Base-by-base conservation (phyloP, 768 basidiomycete species). In the Russula brevipes region DNA sequence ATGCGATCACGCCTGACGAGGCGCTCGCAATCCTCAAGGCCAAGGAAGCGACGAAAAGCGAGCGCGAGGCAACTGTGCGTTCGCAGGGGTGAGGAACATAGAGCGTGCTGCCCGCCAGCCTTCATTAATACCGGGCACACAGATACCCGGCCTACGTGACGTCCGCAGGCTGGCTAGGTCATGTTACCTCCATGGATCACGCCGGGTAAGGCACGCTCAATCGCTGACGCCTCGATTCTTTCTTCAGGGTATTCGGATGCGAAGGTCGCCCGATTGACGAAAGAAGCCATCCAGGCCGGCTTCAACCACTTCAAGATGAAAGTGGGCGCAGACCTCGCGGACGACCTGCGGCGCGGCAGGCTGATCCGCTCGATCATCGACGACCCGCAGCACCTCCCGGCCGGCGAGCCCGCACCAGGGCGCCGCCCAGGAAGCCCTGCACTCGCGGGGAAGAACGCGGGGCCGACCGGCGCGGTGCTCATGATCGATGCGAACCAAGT, bases 301-400 rank as follows among this genome's bases (percentile, higher is more conserved):
- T 98, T 98, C 83, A 96, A 92, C 77, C 94, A 97, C 77, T 98
- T 98, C 84, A 98, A 98, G 77, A 94, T 98, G 87, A 98, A 98
- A 78, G 96, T 98, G 67, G 96, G 96, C 57, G 87, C 89, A 31
- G 81, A 90, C 75, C 79, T 83, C 60, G 82, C 85, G 44, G 85
- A 87, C 72, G 96, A 97, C 75, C 78, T 94, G 56, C 87, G 93
- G 54, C 86, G 95, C 58, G 92, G 93, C 24, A 83, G 82, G 69
- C 81, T 98, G 70, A 95, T 98, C 68, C 86, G 96, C 60, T 91
- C 89, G 52, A 90, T 98, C 75, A 97, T 98, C 73, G 96, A 98
- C 70, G 87, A 98, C 76, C 91, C 93, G 4, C 82, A 85, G 65
- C 86, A 89, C 72, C 83, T 92, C 45, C 91, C 91, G 11, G 90